Evolutionary conservation across 352 stramenopile genomes (phyloP), one percentile per base, ranked within the genome.

Genomic region (Phytophthora pseudosyringae): DNA sequence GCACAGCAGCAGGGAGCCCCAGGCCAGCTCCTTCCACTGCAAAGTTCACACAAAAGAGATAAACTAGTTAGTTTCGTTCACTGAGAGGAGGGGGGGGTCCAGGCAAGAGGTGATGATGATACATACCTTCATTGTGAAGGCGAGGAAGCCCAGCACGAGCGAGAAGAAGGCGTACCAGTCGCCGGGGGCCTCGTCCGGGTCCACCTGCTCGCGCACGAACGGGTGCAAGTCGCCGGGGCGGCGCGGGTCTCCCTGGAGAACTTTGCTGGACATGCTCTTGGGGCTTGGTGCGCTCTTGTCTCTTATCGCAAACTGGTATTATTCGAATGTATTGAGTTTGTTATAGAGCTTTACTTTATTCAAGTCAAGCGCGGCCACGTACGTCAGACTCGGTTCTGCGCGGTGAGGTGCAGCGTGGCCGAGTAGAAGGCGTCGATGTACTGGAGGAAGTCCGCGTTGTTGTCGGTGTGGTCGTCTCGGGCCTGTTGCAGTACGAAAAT

Each of bases 341-440:
- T n/a, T 66, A 59, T 48, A 31, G 0, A 6, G 2, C 4, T 18
- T 18, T 35, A 50, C 28, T 48, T 59, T 46, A 54, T 54, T 39
- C 25, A 51, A 52, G 43, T 43, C 0, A 35, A 36, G n/a, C 7
- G 31, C 29, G 47, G 26, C 44, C 54, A 64, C 45, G 36, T 48
- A 51, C 40, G 31, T 69, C 52, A 68, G 18, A 50, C 44, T 25
- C 66, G 59, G 44, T 72, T 76, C 40, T 69, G 56, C n/a, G 63
- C 47, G 2, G 71, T 80, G 54, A 85, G 52, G 5, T 61, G 64
- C 15, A 80, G 58, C 2, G 77, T 86, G 36, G 83, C 73, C 48
- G 75, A 73, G 59, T 90, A 88, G 52, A 91, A 91, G 4, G 56
- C 68, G 62, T 91, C 83, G 29, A 91, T 90, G 64, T 88, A 89